phyloP scores from a whole-genome alignment of 495 filamentous ascomycete species.

The Annulohypoxylon stygium region DNA sequence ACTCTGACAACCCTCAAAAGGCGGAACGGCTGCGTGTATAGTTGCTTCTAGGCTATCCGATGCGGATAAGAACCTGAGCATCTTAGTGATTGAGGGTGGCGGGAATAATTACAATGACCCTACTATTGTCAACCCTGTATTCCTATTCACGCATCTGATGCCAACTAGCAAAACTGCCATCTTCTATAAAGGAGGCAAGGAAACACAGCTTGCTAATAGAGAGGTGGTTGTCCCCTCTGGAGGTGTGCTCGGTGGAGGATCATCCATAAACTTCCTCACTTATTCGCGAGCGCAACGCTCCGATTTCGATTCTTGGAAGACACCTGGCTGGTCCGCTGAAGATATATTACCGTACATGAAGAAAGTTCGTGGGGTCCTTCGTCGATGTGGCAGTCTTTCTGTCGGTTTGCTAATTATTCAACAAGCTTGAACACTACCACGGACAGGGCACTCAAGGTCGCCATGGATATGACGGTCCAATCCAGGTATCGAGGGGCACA shows the following conservation, averaged over 20 bases:
- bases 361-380: constrained; percentile 54
- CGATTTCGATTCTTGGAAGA: constrained; percentile 25
- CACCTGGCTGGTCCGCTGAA: constrained; percentile 62
- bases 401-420: no score
- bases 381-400: no score
- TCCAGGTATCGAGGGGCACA: constrained; percentile 60
- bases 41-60: constrained; percentile 54
- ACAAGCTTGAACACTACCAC: constrained; percentile 62
- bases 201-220: background rate
- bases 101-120: constrained; percentile 39
- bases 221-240: background rate
- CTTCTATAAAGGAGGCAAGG: background rate
- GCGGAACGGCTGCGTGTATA: constrained; percentile 53
- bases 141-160: constrained; percentile 14
- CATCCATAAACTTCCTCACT: constrained; percentile 16
- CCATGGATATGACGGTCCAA: constrained; percentile 64
- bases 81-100: constrained; percentile 57
- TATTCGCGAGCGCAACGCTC: constrained; percentile 10
- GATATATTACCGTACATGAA: constrained; percentile 63
- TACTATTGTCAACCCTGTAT: constrained; percentile 46
- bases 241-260: constrained; percentile 13
- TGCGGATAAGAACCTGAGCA: constrained; percentile 47
- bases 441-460: constrained; percentile 32
- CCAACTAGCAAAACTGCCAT: background rate
- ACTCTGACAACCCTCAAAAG: constrained; percentile 10